Percentiles rank a stretch among this genome's conserved stretches.
Conservation (phyloP, 2,329 filamentous ascomycete genomes). For the Microsporum ferrugineum region DNA sequence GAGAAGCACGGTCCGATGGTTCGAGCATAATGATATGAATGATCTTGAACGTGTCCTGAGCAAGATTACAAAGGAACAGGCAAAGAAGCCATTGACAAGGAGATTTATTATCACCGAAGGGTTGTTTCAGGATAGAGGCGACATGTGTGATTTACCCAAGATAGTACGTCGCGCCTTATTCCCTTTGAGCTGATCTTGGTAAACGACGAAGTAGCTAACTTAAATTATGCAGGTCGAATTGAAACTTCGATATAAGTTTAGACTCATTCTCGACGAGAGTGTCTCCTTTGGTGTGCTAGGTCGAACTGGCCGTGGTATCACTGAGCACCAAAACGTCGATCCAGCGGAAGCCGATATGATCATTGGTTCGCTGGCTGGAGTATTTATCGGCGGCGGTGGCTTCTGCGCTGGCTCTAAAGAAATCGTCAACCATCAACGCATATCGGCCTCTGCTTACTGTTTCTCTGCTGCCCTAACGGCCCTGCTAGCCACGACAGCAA, state of each 20-base stretch:
- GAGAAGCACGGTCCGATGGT: slow-evolving; percentile 84
- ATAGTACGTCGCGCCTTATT: slow-evolving; percentile 47
- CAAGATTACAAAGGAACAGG: slow-evolving; percentile 77
- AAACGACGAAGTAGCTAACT: background rate
- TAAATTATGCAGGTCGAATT: slow-evolving; percentile 56
- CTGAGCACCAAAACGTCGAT: slow-evolving; percentile 94
- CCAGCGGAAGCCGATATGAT: slow-evolving; percentile 94
- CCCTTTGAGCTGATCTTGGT: background rate
- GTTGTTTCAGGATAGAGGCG: slow-evolving; percentile 81
- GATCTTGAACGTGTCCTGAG: slow-evolving; percentile 78
- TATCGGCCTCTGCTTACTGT: slow-evolving; percentile 83
- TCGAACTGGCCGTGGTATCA: slow-evolving; percentile 79
- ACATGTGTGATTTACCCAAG: slow-evolving; percentile 72
- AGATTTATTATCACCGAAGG: slow-evolving; percentile 95
- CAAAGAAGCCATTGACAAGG: slow-evolving; percentile 75
- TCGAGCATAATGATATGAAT: slow-evolving; percentile 90
- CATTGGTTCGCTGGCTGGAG: slow-evolving; percentile 78
- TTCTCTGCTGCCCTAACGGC: slow-evolving; percentile 92
- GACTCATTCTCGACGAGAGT: slow-evolving; percentile 91
- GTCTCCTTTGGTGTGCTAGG: slow-evolving; percentile 95
- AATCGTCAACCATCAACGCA: slow-evolving; percentile 91
- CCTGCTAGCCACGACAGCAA: slow-evolving; percentile 88
- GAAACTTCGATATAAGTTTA: slow-evolving; percentile 95
- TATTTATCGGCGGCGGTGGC: slow-evolving; percentile 82
- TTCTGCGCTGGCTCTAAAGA: slow-evolving; percentile 90